Evolutionary conservation across 140 eudicot species (phyloP).

Genomic region (Ambrosia hybrid): DNA sequence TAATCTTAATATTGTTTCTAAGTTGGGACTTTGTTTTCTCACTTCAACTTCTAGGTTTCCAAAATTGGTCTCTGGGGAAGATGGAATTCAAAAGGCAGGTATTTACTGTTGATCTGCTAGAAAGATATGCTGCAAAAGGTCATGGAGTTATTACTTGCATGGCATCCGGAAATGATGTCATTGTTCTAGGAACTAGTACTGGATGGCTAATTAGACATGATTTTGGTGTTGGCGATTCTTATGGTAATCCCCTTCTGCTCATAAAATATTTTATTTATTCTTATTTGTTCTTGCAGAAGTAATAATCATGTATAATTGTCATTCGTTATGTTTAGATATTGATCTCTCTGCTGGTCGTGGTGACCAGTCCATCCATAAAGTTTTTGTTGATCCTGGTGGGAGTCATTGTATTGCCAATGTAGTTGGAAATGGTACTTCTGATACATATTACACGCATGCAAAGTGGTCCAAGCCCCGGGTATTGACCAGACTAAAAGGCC

Average conservation of each 20-base stretch:
- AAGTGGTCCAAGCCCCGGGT: constrained; percentile 90
- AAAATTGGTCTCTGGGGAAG: constrained; percentile 6
- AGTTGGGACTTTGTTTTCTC: constrained; percentile 5
- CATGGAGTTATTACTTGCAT: no score
- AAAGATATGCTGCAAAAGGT: no score
- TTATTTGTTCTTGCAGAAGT: background rate
- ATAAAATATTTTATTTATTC: background rate
- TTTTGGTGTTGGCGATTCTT: constrained; percentile 90
- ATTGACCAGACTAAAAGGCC: constrained; percentile 71
- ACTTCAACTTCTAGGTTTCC: background rate
- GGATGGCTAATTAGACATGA: constrained; percentile 95
- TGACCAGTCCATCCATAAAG: constrained; percentile 84
- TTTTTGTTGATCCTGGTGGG: constrained; percentile 97
- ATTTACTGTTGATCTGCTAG: no score
- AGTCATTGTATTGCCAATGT: constrained; percentile 87
- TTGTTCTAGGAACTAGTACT: constrained; percentile 86
- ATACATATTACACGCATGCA: constrained; percentile 85
- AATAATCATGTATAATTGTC: constrained; percentile 16
- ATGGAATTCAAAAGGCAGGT: background rate
- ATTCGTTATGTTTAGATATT: constrained; percentile 48
- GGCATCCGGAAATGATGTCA: constrained; percentile 67
- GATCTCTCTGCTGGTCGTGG: constrained; percentile 93
- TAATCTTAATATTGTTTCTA: background rate
- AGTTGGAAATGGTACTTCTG: constrained; percentile 72
- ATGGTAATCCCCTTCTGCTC: constrained; percentile 44